These are phyloP conservation scores for Liquidambar formosana DNA, from an alignment of 164 flowering plant genomes.

Conservation along the genomic window DNA sequence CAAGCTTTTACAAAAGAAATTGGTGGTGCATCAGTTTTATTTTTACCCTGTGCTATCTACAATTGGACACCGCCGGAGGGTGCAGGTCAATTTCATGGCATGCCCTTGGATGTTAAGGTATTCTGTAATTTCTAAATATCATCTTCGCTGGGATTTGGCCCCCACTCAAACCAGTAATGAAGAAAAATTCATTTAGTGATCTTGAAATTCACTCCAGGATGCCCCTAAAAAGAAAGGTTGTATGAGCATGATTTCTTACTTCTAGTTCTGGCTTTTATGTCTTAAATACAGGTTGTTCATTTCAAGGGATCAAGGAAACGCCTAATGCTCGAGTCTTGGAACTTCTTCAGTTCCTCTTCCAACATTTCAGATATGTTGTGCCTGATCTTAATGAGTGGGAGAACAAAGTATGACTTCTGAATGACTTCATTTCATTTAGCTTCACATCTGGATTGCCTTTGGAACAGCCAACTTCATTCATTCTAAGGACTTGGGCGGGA, in stretches of 20 bases:
- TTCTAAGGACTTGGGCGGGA: background rate
- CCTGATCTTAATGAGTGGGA: conserved; percentile 78
- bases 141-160: too few species aligned
- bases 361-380: conserved; percentile 77
- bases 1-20: conserved; percentile 58
- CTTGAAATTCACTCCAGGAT: too few species aligned
- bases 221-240: too few species aligned
- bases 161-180: background rate
- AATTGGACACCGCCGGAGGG: conserved; percentile 99
- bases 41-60: conserved; percentile 76
- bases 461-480: background rate
- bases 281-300: conserved; percentile 74
- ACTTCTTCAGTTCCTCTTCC: conserved; percentile 58
- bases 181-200: too few species aligned
- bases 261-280: too few species aligned
- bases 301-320: conserved; percentile 98
- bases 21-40: conserved; percentile 64
- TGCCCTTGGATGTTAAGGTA: conserved; percentile 97
- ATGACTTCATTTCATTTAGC: background rate
- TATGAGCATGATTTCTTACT: too few species aligned
- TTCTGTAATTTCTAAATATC: background rate
- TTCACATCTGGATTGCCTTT: background rate
- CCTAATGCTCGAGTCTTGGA: conserved; percentile 96
- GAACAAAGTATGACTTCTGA: conserved; percentile 86
- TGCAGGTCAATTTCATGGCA: conserved; percentile 98